Conservation (phyloP, 148 eudicot genomes). For the Rhododendron kiyosumense region DNA sequence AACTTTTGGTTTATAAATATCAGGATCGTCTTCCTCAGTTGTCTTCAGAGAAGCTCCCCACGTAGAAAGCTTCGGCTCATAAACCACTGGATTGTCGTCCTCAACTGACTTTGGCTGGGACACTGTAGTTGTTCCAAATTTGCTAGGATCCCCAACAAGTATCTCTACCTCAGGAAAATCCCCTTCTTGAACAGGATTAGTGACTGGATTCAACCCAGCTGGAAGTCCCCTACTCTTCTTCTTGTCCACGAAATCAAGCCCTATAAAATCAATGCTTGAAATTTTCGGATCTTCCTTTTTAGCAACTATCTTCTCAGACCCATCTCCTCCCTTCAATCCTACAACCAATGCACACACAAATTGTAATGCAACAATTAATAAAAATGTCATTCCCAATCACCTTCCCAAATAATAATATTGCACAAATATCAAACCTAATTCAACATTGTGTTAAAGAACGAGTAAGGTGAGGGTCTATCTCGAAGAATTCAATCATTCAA, state of each 20-base stretch:
- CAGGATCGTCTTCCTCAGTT: slow-evolving; percentile 37
- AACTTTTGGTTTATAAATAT: slow-evolving; percentile 80
- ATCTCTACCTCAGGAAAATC: slow-evolving; percentile 85
- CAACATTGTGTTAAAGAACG: neutral
- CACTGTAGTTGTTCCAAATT: slow-evolving; percentile 34
- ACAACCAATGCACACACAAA: slow-evolving; percentile 16
- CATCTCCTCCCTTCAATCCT: slow-evolving; percentile 34
- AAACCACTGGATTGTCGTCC: slow-evolving; percentile 51
- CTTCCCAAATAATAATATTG: neutral
- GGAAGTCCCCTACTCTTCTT: slow-evolving; percentile 68
- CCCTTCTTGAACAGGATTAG: slow-evolving; percentile 55
- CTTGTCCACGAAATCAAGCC: slow-evolving; percentile 73
- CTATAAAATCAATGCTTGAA: slow-evolving; percentile 74
- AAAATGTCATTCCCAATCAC: neutral
- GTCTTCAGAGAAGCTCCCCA: slow-evolving; percentile 75
- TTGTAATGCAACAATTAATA: neutral
- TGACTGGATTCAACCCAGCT: slow-evolving; percentile 60
- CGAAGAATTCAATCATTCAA: neutral
- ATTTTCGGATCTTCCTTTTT: slow-evolving; percentile 39
- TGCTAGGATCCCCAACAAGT: slow-evolving; percentile 75
- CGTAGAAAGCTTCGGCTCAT: slow-evolving; percentile 89
- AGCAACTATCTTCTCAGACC: slow-evolving; percentile 16
- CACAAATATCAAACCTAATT: neutral
- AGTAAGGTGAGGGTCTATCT: neutral
- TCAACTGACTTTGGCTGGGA: slow-evolving; percentile 24